Conservation (phyloP, 208 protist species). For the Trypanosoma scelopori region DNA sequence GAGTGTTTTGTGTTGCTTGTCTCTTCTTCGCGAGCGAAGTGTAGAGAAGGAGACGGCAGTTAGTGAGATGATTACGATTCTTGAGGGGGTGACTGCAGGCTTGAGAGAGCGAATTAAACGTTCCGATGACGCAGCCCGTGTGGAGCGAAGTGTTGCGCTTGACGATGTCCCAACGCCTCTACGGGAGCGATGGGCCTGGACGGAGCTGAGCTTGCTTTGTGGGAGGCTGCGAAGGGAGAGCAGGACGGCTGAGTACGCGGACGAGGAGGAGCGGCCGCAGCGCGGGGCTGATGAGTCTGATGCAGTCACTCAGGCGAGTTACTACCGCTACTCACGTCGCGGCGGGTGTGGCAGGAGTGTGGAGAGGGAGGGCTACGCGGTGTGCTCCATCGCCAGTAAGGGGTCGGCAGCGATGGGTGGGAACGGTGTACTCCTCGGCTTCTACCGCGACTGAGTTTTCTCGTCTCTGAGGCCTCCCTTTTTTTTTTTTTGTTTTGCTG, state of each 20-base stretch:
- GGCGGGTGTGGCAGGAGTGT: neutral
- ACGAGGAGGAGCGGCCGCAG: neutral
- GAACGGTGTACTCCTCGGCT: neutral
- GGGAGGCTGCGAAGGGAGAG: neutral
- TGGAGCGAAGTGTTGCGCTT: neutral
- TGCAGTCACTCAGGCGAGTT: neutral
- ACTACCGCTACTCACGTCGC: neutral
- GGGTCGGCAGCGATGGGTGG: neutral
- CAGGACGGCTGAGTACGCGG: neutral
- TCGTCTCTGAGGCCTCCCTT: neutral
- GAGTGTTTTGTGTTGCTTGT: neutral
- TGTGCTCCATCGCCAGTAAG: neutral
- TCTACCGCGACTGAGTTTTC: neutral
- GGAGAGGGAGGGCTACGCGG: constrained; percentile 1
- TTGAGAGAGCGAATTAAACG: no score
- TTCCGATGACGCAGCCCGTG: neutral
- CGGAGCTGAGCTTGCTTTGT: neutral
- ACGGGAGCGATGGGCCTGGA: neutral
- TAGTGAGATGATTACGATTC: neutral
- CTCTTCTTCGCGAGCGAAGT: neutral
- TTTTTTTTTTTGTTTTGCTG: constrained; percentile 5
- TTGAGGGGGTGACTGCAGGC: neutral
- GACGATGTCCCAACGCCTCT: neutral
- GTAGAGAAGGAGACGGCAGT: neutral
- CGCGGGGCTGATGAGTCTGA: neutral